phyloP scores from a whole-genome alignment of 495 filamentous ascomycete genomes.

The Penicillium argentinense region DNA sequence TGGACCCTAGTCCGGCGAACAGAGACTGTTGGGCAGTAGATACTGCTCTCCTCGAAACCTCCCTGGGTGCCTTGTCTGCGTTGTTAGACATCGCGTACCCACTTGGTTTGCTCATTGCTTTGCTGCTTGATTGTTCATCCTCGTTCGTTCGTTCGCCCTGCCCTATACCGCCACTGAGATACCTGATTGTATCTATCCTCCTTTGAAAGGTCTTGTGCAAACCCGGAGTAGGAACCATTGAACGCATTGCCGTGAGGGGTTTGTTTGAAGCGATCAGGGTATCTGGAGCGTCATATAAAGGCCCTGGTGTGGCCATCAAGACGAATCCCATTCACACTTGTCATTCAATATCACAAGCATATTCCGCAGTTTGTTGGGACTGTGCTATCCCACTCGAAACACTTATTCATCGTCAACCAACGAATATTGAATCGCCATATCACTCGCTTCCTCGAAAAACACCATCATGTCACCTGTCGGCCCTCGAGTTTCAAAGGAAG shows the following conservation, averaged over 20 bases:
- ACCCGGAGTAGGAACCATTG: background rate
- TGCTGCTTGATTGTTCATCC: slow-evolving; percentile 15
- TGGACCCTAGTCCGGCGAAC: slow-evolving; percentile 8
- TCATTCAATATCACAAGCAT: no score
- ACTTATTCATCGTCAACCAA: no score
- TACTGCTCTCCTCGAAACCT: background rate
- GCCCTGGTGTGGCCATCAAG: no score
- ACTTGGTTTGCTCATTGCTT: slow-evolving; percentile 13
- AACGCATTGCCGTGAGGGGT: slow-evolving; percentile 1
- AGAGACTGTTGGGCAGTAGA: slow-evolving; percentile 2
- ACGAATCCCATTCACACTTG: no score
- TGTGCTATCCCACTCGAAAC: no score
- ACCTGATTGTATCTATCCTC: slow-evolving; percentile 21
- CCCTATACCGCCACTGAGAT: slow-evolving; percentile 12
- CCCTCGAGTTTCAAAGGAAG: slow-evolving; percentile 47
- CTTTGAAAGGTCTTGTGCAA: slow-evolving; percentile 8
- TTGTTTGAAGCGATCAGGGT: slow-evolving; percentile 6
- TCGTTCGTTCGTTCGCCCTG: slow-evolving; percentile 24
- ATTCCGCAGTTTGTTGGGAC: no score
- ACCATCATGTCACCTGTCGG: slow-evolving; percentile 33
- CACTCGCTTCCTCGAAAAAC: background rate
- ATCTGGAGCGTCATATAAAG: background rate
- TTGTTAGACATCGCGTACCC: slow-evolving; percentile 3
- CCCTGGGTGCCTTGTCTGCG: background rate
- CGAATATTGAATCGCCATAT: no score